These are phyloP conservation scores for Boletus edulis DNA, from an alignment of 768 basidiomycete species.

Conservation along the genomic window DNA sequence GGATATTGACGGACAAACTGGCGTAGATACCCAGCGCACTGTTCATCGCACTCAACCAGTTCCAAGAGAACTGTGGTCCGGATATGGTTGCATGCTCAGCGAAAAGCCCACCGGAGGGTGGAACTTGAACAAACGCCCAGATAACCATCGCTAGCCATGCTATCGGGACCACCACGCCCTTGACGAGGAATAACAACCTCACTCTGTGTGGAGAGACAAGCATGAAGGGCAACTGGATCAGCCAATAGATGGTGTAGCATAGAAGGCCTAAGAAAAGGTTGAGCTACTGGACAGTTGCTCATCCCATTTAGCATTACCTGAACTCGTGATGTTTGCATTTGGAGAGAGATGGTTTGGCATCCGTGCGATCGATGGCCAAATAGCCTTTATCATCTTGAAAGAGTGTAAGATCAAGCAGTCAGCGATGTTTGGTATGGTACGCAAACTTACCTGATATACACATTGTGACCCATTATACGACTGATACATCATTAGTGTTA, in stretches of 20 bases:
- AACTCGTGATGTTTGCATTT: constrained; percentile 59
- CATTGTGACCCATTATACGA: constrained; percentile 66
- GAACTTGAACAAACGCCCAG: constrained; percentile 73
- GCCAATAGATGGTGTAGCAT: constrained; percentile 77
- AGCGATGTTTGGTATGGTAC: not conserved
- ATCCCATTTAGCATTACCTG: constrained; percentile 35
- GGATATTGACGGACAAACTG: constrained; percentile 75
- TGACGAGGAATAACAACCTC: constrained; percentile 70
- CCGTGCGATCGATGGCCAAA: constrained; percentile 70
- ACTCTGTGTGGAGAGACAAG: constrained; percentile 76
- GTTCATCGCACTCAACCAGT: constrained; percentile 76
- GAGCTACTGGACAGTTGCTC: not conserved
- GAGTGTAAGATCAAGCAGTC: not conserved
- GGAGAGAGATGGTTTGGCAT: constrained; percentile 64
- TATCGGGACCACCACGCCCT: constrained; percentile 60
- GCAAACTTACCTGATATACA: constrained; percentile 51
- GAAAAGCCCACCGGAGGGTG: constrained; percentile 59
- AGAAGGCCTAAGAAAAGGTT: constrained; percentile 48
- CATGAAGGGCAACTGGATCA: constrained; percentile 74
- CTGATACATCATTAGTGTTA: constrained; percentile 24
- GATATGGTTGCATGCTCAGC: constrained; percentile 40
- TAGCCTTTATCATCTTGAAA: constrained; percentile 68
- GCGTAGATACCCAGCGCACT: constrained; percentile 73
- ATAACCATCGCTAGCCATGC: constrained; percentile 72
- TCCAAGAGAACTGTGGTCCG: constrained; percentile 67